Evolutionary conservation across 2,329 filamentous ascomycete genomes (phyloP).

Genomic region (Fusarium buxicola): DNA sequence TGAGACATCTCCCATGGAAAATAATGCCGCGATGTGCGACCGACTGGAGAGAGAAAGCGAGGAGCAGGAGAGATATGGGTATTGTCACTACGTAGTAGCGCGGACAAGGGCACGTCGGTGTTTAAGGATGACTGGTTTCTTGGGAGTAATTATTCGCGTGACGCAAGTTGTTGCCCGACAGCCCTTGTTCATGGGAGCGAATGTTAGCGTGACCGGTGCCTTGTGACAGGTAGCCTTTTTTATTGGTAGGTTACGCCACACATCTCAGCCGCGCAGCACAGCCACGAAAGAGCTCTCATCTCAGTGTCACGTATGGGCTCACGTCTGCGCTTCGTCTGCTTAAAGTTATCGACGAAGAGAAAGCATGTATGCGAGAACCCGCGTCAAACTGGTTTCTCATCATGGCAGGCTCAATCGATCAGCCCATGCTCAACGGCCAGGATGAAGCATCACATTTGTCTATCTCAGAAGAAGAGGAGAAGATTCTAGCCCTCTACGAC

Average conservation of each 20-base stretch:
- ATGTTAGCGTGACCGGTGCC: constrained; percentile 49
- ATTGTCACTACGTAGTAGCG: constrained; percentile 25
- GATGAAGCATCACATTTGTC: constrained; percentile 58
- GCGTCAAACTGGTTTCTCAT: constrained; percentile 2
- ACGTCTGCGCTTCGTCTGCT: constrained; percentile 14
- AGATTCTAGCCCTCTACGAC: constrained; percentile 77
- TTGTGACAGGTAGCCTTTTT: constrained; percentile 45
- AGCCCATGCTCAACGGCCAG: constrained; percentile 43
- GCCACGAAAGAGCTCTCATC: constrained; percentile 26
- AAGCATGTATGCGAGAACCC: background rate
- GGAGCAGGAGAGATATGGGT: constrained; percentile 28
- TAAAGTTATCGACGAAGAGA: constrained; percentile 1
- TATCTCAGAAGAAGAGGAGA: constrained; percentile 74
- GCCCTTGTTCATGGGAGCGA: constrained; percentile 39
- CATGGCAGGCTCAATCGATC: constrained; percentile 48
- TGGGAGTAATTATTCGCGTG: constrained; percentile 41
- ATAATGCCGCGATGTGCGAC: constrained; percentile 45
- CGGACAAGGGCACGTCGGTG: constrained; percentile 22
- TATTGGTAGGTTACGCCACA: constrained; percentile 39
- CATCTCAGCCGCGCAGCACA: constrained; percentile 23
- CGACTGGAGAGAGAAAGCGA: constrained; percentile 22
- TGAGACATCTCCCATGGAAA: constrained; percentile 62
- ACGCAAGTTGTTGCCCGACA: constrained; percentile 37
- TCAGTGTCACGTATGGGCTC: constrained; percentile 1
- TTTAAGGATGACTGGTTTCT: constrained; percentile 24